Conservation (phyloP, 139 green algal species). For the Closterium sp. region DNA sequence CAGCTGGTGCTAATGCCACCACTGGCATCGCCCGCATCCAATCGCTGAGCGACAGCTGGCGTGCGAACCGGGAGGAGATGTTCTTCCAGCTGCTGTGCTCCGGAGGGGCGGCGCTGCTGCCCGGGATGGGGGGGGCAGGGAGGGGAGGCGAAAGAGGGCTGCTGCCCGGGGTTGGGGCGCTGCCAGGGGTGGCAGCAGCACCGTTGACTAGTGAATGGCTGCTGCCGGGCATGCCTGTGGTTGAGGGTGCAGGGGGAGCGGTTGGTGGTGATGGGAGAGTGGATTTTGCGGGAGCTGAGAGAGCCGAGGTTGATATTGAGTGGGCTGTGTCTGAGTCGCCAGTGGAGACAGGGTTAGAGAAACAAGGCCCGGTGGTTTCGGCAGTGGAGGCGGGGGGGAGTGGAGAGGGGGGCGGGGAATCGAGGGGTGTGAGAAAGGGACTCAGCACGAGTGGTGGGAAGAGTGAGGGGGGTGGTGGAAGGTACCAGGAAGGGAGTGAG, state of each 20-base stretch:
- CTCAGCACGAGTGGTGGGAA: background rate
- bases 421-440: background rate
- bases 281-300: no score
- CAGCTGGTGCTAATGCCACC: background rate
- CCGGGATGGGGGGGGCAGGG: background rate
- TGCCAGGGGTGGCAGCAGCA: no score
- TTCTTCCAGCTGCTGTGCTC: background rate
- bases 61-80: background rate
- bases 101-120: background rate
- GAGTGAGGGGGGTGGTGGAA: no score
- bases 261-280: background rate
- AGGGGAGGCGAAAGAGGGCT: background rate
- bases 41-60: background rate
- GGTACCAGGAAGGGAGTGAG: background rate
- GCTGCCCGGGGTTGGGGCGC: no score
- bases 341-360: no score
- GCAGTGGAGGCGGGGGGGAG: background rate
- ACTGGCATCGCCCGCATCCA: background rate
- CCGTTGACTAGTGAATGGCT: no score
- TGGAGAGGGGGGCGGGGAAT: background rate
- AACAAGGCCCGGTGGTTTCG: no score
- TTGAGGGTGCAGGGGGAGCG: no score
- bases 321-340: no score
- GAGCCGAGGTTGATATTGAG: no score
- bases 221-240: no score